Conservation (phyloP, 2,329 filamentous ascomycete genomes). For the Fusarium aywerte region DNA sequence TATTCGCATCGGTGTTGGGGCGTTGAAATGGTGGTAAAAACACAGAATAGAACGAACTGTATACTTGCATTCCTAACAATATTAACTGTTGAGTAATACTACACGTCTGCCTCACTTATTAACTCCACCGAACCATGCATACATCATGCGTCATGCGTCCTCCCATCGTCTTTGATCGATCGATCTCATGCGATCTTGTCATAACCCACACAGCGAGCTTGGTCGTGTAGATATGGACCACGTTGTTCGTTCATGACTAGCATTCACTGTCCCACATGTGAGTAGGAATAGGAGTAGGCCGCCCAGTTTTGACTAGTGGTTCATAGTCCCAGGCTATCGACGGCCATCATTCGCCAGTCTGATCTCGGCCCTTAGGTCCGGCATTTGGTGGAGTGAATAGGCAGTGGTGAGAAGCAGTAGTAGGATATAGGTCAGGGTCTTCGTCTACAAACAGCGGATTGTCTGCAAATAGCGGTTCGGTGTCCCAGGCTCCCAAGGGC, state of each 20-base stretch:
- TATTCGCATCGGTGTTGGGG: conserved; percentile 50
- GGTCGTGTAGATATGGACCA: no score
- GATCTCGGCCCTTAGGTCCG: no score
- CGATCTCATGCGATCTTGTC: background rate
- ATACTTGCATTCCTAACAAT: conserved; percentile 38
- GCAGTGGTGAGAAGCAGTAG: no score
- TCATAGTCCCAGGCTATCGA: no score
- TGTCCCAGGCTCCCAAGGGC: no score
- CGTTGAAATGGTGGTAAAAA: conserved; percentile 45
- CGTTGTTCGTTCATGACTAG: no score
- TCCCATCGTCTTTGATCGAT: background rate
- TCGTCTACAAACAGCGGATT: no score
- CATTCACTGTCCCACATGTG: no score
- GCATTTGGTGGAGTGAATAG: no score
- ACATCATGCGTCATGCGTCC: background rate
- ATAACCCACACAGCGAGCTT: background rate
- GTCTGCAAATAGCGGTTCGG: no score
- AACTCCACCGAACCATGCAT: background rate
- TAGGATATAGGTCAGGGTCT: background rate
- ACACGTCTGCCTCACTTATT: conserved; percentile 31
- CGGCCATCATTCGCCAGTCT: no score
- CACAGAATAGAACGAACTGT: conserved; percentile 41
- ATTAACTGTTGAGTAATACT: conserved; percentile 37
- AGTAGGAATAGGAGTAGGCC: background rate
- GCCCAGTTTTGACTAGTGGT: no score